Evolutionary conservation across 208 protist species (phyloP).

Genomic region (Leishmania major): DNA sequence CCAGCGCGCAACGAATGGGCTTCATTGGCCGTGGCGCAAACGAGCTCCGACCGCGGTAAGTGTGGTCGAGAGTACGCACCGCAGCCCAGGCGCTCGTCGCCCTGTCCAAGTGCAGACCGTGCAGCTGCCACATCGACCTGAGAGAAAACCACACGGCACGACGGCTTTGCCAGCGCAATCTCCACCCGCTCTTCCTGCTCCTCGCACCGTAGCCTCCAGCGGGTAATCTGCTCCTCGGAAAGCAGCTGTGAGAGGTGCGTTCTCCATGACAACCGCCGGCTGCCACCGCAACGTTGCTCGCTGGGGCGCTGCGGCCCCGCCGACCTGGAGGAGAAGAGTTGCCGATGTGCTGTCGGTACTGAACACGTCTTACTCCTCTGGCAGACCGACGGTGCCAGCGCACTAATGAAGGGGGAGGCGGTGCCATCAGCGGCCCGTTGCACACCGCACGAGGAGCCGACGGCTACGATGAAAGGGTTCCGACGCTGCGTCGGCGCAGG

Average conservation of each 20-base stretch:
- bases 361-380: background rate
- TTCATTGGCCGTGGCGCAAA: background rate
- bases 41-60: background rate
- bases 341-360: background rate
- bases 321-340: background rate
- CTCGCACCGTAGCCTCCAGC: conserved; percentile 18
- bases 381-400: background rate
- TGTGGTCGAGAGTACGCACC: background rate
- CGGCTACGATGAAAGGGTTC: conserved; percentile 8
- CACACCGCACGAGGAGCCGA: conserved; percentile 21
- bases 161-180: conserved; percentile 14
- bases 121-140: background rate
- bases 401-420: background rate
- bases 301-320: background rate
- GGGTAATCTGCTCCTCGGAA: conserved; percentile 19
- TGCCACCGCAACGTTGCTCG: background rate
- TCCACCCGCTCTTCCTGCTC: conserved; percentile 28
- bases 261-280: background rate
- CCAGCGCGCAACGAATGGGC: background rate
- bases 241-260: conserved; percentile 4
- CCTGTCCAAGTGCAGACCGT: background rate
- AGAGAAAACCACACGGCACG: background rate
- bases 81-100: background rate
- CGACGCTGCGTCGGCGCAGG: background rate
- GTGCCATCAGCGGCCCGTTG: conserved; percentile 1